phyloP scores from a whole-genome alignment of 345 rosid genomes.

The Arabis hirsuta region DNA sequence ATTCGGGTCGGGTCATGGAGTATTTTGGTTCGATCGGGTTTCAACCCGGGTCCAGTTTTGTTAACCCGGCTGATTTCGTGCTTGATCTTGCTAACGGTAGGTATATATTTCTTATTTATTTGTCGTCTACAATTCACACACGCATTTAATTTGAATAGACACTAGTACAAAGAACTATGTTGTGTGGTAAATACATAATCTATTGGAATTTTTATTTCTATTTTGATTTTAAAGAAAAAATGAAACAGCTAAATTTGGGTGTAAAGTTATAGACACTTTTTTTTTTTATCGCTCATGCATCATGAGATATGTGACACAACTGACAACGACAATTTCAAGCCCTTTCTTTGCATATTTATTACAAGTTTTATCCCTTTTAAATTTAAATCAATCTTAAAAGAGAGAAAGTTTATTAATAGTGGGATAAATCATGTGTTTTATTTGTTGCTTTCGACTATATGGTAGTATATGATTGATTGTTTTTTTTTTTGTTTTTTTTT shows the following conservation, averaged over 20 bases:
- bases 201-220: neutral
- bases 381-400: neutral
- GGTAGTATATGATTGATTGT: neutral
- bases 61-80: slow-evolving; percentile 90
- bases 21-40: slow-evolving; percentile 72
- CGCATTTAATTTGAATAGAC: too few species aligned
- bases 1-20: slow-evolving; percentile 66
- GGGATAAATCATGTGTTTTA: slow-evolving; percentile 11
- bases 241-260: slow-evolving; percentile 33
- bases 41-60: slow-evolving; percentile 60
- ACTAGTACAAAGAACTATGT: too few species aligned
- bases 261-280: slow-evolving; percentile 22
- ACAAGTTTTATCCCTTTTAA: neutral
- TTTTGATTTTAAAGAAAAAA: neutral
- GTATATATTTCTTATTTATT: slow-evolving; percentile 1
- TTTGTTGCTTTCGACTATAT: slow-evolving; percentile 14
- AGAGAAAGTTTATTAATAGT: slow-evolving; percentile 18
- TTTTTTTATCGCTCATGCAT: slow-evolving; percentile 31
- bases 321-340: slow-evolving; percentile 34
- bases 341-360: slow-evolving; percentile 35
- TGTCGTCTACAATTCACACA: too few species aligned
- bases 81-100: slow-evolving; percentile 95
- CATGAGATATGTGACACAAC: slow-evolving; percentile 46
- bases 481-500: neutral
- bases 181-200: neutral